Evolutionary conservation across 2,329 filamentous ascomycete species (phyloP), one percentile per base, ranked within the genome.

Genomic region (Cercospora sp.): DNA sequence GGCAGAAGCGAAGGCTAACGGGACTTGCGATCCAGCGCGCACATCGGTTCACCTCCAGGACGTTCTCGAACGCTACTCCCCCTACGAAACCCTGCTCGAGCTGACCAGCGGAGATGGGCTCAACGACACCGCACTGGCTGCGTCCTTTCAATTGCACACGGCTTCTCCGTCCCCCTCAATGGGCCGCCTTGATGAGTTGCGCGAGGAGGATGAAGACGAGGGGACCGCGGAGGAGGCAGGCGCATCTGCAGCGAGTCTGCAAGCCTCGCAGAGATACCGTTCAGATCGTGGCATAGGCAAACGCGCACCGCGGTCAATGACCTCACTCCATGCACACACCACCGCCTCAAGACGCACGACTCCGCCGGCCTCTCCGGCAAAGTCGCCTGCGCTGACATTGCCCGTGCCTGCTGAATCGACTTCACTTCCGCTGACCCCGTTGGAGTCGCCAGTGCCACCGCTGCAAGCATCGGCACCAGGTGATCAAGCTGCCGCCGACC

Each of bases 91-190:
- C 33, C 87, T 90, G 39, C 92, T 97, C 77, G 87, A 91, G 67
- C 91, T 98, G 65, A 83, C 89, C 60, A 82, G 86, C 13, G 85
- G 92, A 45, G 89, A 90, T 72, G 93, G 95, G 67, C 86, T 99
- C 67, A 94, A 90, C 77, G 95, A 99, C 79, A 90, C 91, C 68
- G 91, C 92, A 72, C 86, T 99, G 63, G 94, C 93, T 9, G 89
- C 93, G 33, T 92, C 92, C 64, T 97, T 94, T 80, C 93, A 93
- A 53, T 84, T 97, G 64, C 93, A 97, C 80, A 91, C 94, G 45
- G 92, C 93, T 7, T 92, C 92, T 12, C 91, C 90, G 45, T 96
- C 94, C 20, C 92, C 90, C 28, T 96, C 94, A 10, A 94, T 92
- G 4, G 91, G 88, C 60, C 89, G 92, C 72, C 83, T 98, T 74